phyloP scores from a whole-genome alignment of 495 filamentous ascomycete genomes.

The Penicillium desertorum region DNA sequence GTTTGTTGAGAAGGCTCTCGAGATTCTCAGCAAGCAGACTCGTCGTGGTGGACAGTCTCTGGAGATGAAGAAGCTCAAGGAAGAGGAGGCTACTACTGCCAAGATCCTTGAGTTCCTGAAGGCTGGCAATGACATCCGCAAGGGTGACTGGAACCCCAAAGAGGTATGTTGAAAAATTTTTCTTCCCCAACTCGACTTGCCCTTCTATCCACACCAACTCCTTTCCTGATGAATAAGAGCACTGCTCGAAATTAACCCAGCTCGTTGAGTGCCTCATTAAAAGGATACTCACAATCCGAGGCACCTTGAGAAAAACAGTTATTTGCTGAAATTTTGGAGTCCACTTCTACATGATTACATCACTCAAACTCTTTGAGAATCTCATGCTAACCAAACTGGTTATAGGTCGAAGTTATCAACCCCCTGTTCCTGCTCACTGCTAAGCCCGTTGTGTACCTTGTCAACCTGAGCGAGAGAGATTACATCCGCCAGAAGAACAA shows the following conservation, averaged over 20 bases:
- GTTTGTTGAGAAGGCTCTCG: constrained; percentile 93
- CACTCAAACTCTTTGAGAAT: constrained; percentile 27
- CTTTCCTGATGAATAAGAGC: constrained; percentile 95
- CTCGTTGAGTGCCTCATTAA: constrained; percentile 80
- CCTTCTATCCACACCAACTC: constrained; percentile 11
- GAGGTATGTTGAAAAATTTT: constrained; percentile 68
- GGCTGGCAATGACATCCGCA: constrained; percentile 87
- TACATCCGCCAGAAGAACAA: constrained; percentile 99
- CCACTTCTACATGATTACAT: constrained; percentile 15
- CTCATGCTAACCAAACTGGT: constrained; percentile 25
- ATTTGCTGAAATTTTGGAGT: constrained; percentile 49
- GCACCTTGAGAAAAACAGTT: constrained; percentile 76
- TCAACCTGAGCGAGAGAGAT: constrained; percentile 96
- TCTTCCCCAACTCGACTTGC: constrained; percentile 4
- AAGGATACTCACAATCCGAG: constrained; percentile 66
- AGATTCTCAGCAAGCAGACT: constrained; percentile 88
- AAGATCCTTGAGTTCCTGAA: constrained; percentile 80
- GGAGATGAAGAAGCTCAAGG: constrained; percentile 96
- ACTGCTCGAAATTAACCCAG: constrained; percentile 98
- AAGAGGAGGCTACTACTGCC: constrained; percentile 90
- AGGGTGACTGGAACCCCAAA: constrained; percentile 86
- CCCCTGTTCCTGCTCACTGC: constrained; percentile 91
- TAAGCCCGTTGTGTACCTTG: constrained; percentile 95
- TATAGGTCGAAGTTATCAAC: constrained; percentile 95
- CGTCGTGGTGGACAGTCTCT: constrained; percentile 90